phyloP scores from a whole-genome alignment of 1,139 yeast genomes.

The Hemisphaericaspora lyxosophila region DNA sequence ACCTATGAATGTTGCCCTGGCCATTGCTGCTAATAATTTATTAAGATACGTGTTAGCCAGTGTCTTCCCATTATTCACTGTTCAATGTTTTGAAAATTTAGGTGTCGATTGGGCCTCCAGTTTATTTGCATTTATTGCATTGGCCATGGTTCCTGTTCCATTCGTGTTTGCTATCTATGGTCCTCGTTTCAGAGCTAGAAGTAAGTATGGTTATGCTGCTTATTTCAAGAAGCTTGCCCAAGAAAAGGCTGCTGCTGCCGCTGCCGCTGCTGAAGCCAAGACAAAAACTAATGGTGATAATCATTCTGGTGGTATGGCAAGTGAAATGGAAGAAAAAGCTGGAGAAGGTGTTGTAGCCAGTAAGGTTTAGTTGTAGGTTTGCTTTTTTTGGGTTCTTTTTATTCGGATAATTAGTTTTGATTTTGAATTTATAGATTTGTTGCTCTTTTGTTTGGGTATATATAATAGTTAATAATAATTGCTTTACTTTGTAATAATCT shows the following conservation, averaged over 20 bases:
- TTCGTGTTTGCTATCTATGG: slow-evolving; percentile 59
- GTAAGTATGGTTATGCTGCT: slow-evolving; percentile 62
- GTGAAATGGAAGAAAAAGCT: too few relatives aligned
- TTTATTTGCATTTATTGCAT: slow-evolving; percentile 35
- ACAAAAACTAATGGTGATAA: neutral
- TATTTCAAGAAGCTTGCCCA: slow-evolving; percentile 31
- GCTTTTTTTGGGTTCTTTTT: too few relatives aligned
- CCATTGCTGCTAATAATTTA: slow-evolving; percentile 77
- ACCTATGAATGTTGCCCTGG: slow-evolving; percentile 70
- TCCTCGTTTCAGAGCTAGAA: slow-evolving; percentile 48
- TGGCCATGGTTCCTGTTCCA: slow-evolving; percentile 37
- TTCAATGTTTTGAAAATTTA: slow-evolving; percentile 42
- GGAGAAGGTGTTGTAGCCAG: neutral
- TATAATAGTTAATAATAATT: too few relatives aligned
- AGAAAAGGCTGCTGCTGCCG: slow-evolving; percentile 20
- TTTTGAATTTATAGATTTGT: too few relatives aligned
- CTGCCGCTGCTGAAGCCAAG: slow-evolving; percentile 8
- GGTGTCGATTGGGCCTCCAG: slow-evolving; percentile 41
- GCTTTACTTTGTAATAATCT: too few relatives aligned
- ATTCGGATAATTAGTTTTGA: too few relatives aligned
- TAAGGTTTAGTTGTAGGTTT: neutral
- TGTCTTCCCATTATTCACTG: slow-evolving; percentile 46
- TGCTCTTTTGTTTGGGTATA: too few relatives aligned
- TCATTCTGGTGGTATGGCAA: neutral
- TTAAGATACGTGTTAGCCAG: slow-evolving; percentile 69